Evolutionary conservation across 2,329 filamentous ascomycete species (phyloP).

Genomic region (Colletotrichum incanum): DNA sequence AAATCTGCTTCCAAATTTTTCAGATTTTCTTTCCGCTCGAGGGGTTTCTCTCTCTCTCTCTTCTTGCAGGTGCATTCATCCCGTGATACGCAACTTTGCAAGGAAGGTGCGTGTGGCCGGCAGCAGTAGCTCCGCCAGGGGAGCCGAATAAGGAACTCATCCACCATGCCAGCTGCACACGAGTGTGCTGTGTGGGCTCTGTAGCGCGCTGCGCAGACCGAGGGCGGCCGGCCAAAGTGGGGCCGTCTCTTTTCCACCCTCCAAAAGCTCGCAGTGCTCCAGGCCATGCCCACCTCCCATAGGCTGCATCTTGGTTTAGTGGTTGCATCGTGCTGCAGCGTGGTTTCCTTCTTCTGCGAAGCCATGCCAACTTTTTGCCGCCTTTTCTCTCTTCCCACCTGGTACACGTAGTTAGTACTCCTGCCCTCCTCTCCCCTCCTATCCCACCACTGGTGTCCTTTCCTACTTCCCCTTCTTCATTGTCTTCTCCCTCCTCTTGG

Average conservation of each 20-base stretch:
- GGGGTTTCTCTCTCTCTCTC: background rate
- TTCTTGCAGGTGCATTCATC: background rate
- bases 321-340: conserved; percentile 40
- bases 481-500: background rate
- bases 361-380: conserved; percentile 36
- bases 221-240: conserved; percentile 35
- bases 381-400: background rate
- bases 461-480: background rate
- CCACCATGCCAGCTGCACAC: background rate
- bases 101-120: conserved; percentile 29
- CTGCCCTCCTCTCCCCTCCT: background rate
- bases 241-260: conserved; percentile 9
- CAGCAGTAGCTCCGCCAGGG: conserved; percentile 36
- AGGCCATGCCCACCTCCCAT: conserved; percentile 11
- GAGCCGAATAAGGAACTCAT: conserved; percentile 31
- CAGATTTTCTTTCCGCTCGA: background rate
- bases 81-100: conserved; percentile 12
- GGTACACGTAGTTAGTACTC: too few relatives aligned
- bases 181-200: background rate
- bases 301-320: conserved; percentile 22
- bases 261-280: conserved; percentile 1
- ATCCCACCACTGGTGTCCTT: background rate
- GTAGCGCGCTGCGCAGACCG: conserved; percentile 21
- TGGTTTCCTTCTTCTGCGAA: conserved; percentile 38
- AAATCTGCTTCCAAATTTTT: background rate